Evolutionary conservation across 202 grass and related monocot genomes (phyloP), one percentile per base, ranked within the genome.

Genomic region (Alloteropsis angusta): DNA sequence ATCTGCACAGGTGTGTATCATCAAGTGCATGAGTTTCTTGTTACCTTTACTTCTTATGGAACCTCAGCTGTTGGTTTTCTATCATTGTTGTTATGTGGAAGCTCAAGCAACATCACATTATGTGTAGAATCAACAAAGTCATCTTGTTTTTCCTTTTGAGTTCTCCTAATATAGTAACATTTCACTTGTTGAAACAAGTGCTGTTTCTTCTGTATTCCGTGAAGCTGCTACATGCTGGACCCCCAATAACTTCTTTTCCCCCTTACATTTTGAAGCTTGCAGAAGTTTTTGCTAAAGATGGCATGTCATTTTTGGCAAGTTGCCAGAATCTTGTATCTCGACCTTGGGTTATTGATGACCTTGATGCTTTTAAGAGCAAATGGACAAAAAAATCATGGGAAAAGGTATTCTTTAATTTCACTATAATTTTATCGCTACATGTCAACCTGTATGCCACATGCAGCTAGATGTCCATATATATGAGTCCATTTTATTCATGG

Each of bases 201-300:
- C 37, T 72, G 16, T 21, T 54, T 36, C 66, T 19, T 60, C 16
- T 35, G 26, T 53, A 52, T 41, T 89, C 5, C 59, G 10, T 23
- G 60, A 78, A 71, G 35, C 15, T 39, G 11, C 68, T 78, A 43
- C 41, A 53, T 88, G 36, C 5, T 61, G 10, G 6, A 79, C 52
- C 43, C 73, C 70, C 74, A 80, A 81, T 63, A 62, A 67, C 60
- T 76, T 1, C 72, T 5, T 82, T 64, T 68, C 3, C 2, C 30
- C 32, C 69, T 74, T 87, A 58, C 45, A 44, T 80, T 60, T 84
- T 85, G 22, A 92, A 98, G 92, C 90, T 98, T 77, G 96, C 92
- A 83, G 96, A 98, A 86, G 87, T 98, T 76, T 98, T 95, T 89
- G 92, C 96, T 82, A 95, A 92, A 79, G 96, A 98, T 89, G 96